phyloP scores from a whole-genome alignment of 108 stramenopile genomes.

The Cyclotella cryptica region DNA sequence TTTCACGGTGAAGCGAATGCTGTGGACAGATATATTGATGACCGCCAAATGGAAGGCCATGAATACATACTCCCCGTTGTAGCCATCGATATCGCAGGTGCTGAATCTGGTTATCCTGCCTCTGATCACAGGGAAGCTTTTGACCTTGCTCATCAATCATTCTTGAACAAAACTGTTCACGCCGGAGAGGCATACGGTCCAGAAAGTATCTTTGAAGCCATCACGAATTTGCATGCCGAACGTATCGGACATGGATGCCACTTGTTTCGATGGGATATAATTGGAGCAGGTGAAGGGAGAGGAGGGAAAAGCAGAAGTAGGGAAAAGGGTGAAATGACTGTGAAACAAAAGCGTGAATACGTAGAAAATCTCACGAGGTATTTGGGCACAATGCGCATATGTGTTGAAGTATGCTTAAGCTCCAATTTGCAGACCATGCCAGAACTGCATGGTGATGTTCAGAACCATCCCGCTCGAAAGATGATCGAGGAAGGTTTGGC shows the following conservation, averaged over 20 bases:
- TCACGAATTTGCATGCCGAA: slow-evolving; percentile 49
- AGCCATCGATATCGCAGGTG: slow-evolving; percentile 43
- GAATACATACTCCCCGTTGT: slow-evolving; percentile 41
- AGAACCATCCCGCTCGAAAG: slow-evolving; percentile 39
- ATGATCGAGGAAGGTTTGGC: slow-evolving; percentile 55
- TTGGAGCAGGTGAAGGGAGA: slow-evolving; percentile 46
- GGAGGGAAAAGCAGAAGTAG: slow-evolving; percentile 28
- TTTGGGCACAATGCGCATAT: slow-evolving; percentile 45
- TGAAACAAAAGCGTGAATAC: slow-evolving; percentile 34
- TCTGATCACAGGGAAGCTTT: slow-evolving; percentile 44
- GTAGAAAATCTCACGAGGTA: slow-evolving; percentile 45
- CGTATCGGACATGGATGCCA: slow-evolving; percentile 45
- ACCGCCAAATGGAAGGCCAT: not conserved
- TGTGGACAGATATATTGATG: not conserved
- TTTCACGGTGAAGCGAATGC: not conserved
- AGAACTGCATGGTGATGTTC: slow-evolving; percentile 37
- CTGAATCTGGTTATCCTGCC: slow-evolving; percentile 46
- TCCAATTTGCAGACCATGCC: slow-evolving; percentile 53
- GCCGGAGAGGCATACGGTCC: slow-evolving; percentile 53
- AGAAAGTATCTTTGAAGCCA: slow-evolving; percentile 38
- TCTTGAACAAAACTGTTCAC: slow-evolving; percentile 50
- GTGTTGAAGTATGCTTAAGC: slow-evolving; percentile 46
- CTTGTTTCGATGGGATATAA: slow-evolving; percentile 44
- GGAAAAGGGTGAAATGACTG: slow-evolving; percentile 36
- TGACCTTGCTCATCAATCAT: slow-evolving; percentile 47